Percentiles rank a stretch among this genome's conserved stretches.
Evolutionary conservation across 148 eudicot species (phyloP).

Genomic region (Fagopyrum esculentum): DNA sequence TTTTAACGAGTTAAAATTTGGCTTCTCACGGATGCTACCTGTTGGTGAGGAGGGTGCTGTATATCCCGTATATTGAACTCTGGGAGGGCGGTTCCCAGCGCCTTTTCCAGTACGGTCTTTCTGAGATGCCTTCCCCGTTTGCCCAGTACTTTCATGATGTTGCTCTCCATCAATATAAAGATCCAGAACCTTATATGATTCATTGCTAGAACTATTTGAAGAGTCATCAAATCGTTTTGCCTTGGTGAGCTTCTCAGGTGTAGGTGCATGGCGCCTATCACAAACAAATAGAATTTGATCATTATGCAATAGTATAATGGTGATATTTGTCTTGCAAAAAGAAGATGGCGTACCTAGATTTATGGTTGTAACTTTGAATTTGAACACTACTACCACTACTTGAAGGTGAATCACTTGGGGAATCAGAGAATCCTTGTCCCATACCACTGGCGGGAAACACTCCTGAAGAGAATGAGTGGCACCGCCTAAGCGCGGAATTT

Average conservation of each 20-base stretch:
- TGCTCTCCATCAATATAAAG: slow-evolving; percentile 92
- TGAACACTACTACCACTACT: slow-evolving; percentile 39
- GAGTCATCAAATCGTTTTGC: slow-evolving; percentile 35
- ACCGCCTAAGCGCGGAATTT: slow-evolving; percentile 47
- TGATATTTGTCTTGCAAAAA: background rate
- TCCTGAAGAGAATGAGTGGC: slow-evolving; percentile 77
- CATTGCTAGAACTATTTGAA: slow-evolving; percentile 55
- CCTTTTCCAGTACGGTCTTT: slow-evolving; percentile 26
- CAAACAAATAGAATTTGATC: slow-evolving; percentile 8
- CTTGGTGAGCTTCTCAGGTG: slow-evolving; percentile 60
- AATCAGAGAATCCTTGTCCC: slow-evolving; percentile 24
- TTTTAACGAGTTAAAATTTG: slow-evolving; percentile 49
- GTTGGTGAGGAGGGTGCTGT: slow-evolving; percentile 46
- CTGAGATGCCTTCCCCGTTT: slow-evolving; percentile 20
- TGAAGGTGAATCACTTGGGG: slow-evolving; percentile 48
- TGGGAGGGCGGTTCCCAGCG: slow-evolving; percentile 45
- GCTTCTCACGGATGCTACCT: slow-evolving; percentile 44
- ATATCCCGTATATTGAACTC: slow-evolving; percentile 24
- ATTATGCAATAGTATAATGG: background rate
- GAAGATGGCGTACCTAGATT: slow-evolving; percentile 44
- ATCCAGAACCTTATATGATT: slow-evolving; percentile 67
- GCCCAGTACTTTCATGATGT: slow-evolving; percentile 33
- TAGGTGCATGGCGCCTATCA: slow-evolving; percentile 37
- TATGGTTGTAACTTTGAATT: slow-evolving; percentile 25
- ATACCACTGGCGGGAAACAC: slow-evolving; percentile 33